phyloP scores from a whole-genome alignment of 805 yeast genomes.

The Candida insectalens region DNA sequence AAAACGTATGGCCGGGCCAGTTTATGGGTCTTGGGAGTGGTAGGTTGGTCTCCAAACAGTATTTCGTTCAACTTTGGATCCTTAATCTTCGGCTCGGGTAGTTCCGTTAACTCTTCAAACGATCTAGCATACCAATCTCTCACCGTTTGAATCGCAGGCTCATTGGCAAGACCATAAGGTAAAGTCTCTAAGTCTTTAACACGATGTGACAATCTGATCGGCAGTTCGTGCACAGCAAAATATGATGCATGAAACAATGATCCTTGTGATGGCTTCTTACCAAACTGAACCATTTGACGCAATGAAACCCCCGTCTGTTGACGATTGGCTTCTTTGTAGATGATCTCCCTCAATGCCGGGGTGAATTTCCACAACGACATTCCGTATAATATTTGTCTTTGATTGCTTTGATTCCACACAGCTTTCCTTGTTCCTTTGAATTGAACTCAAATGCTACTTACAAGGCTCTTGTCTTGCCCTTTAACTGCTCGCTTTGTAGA shows the following conservation, averaged over 20 bases:
- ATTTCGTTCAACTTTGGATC: constrained; percentile 2
- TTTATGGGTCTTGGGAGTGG: background rate
- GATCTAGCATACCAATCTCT: constrained; percentile 88
- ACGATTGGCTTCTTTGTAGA: constrained; percentile 56
- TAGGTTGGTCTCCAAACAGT: constrained; percentile 1
- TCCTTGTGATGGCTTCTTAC: constrained; percentile 70
- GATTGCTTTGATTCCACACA: too few relatives aligned
- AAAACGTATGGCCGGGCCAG: constrained; percentile 14
- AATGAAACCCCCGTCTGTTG: constrained; percentile 80
- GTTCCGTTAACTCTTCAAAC: constrained; percentile 67
- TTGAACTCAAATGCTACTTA: too few relatives aligned
- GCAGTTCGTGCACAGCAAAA: constrained; percentile 78
- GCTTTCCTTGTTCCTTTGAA: too few relatives aligned
- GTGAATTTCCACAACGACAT: constrained; percentile 44
- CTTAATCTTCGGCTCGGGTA: constrained; percentile 45
- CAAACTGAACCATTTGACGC: constrained; percentile 88
- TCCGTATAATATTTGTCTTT: too few relatives aligned
- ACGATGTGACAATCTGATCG: constrained; percentile 76
- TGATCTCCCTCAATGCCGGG: constrained; percentile 38
- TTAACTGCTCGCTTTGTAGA: too few relatives aligned
- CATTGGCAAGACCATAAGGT: constrained; percentile 62
- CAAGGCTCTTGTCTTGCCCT: too few relatives aligned
- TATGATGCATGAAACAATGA: constrained; percentile 74
- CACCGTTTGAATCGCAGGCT: constrained; percentile 70
- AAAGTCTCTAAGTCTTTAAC: constrained; percentile 76